phyloP scores from a whole-genome alignment of 1,284 basidiomycete species.

The Somion occarium region DNA sequence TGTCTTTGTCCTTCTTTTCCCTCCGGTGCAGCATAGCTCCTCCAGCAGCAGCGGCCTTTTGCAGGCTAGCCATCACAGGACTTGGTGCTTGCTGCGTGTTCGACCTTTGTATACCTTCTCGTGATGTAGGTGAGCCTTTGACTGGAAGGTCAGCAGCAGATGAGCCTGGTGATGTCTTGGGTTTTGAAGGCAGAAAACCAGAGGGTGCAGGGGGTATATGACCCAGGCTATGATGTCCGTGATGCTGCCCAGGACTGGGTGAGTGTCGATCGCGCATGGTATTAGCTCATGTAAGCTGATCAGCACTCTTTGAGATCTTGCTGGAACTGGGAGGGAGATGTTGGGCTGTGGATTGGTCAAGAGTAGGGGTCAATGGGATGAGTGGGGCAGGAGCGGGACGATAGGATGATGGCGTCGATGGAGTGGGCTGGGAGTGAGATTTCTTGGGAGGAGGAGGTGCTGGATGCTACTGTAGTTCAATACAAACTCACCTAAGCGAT shows the following conservation, averaged over 20 bases:
- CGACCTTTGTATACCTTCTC: conserved; percentile 16
- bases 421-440: conserved; percentile 27
- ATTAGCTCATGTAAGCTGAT: conserved; percentile 58
- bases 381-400: conserved; percentile 68
- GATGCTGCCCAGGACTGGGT: conserved; percentile 25
- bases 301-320: conserved; percentile 44
- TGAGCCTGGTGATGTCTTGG: conserved; percentile 47
- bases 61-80: conserved; percentile 52
- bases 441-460: conserved; percentile 55
- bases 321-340: conserved; percentile 42
- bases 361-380: conserved; percentile 46
- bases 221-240: conserved; percentile 14
- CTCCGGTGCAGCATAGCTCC: conserved; percentile 76
- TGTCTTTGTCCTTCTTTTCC: conserved; percentile 84
- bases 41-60: conserved; percentile 50
- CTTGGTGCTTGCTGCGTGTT: conserved; percentile 35
- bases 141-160: conserved; percentile 51
- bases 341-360: conserved; percentile 76
- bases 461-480: conserved; percentile 32
- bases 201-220: conserved; percentile 11
- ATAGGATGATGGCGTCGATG: conserved; percentile 46
- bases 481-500: neutral
- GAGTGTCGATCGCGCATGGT: conserved; percentile 55
- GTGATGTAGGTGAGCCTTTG: conserved; percentile 24
- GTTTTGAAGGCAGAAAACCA: conserved; percentile 21